A percentile compares a stretch with the other conserved stretches of the same genome.
Conservation (phyloP, 139 green algal species). For the Closterium sp. region DNA sequence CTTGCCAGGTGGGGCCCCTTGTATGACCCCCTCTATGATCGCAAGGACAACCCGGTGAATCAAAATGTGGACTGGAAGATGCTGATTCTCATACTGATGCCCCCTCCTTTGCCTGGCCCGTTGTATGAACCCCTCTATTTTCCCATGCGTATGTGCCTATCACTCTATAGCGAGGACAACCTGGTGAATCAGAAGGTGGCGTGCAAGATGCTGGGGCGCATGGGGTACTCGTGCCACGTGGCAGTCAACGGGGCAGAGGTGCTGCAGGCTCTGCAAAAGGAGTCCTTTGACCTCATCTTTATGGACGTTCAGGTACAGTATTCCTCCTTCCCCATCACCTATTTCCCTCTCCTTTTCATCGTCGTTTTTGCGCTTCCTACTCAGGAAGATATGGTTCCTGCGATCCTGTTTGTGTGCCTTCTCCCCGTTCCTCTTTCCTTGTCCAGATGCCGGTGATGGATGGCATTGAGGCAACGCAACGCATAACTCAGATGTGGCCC, state of each 20-base stretch:
- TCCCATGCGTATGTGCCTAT: no score
- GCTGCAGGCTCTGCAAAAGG: conserved; percentile 1
- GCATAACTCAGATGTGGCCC: conserved; percentile 8
- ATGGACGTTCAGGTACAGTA: conserved; percentile 37
- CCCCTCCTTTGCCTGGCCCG: no score
- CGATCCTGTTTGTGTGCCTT: neutral
- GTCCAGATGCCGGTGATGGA: conserved; percentile 48
- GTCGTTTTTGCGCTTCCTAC: no score
- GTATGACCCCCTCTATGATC: no score
- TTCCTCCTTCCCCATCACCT: no score
- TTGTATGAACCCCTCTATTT: no score
- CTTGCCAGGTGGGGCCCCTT: no score
- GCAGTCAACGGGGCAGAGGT: conserved; percentile 32
- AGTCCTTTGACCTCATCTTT: conserved; percentile 35
- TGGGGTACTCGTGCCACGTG: conserved; percentile 4
- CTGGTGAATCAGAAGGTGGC: conserved; percentile 45
- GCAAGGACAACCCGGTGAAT: no score
- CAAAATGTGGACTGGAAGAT: no score
- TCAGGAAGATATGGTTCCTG: no score
- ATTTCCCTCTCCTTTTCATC: no score
- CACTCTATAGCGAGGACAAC: conserved; percentile 54
- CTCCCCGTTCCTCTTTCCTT: neutral
- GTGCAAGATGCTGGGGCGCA: conserved; percentile 6
- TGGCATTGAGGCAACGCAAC: conserved; percentile 29
- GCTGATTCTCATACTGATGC: no score